Evolutionary conservation across 2,329 filamentous ascomycete genomes (phyloP).

Genomic region (Zymoseptoria passerinii): DNA sequence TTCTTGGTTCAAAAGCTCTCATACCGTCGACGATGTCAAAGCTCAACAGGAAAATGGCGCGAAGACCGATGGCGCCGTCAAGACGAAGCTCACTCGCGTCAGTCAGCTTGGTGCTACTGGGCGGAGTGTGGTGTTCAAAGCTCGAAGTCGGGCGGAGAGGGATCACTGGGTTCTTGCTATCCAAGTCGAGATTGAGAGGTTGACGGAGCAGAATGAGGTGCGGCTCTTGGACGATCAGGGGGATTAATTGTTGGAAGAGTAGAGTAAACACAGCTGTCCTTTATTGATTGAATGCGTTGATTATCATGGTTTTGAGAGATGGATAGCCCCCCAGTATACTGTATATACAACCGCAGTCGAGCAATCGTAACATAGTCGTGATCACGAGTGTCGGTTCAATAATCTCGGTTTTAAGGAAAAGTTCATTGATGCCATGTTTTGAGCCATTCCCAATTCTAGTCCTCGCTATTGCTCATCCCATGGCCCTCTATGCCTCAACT

Average conservation of each 20-base stretch:
- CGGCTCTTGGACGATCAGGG: slow-evolving; percentile 30
- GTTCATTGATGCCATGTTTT: no score
- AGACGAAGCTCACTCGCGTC: slow-evolving; percentile 48
- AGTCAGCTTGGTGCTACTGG: slow-evolving; percentile 54
- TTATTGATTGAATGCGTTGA: not conserved
- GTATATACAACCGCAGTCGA: not conserved
- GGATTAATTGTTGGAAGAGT: not conserved
- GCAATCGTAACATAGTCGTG: not conserved
- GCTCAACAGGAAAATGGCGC: slow-evolving; percentile 3
- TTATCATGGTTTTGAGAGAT: not conserved
- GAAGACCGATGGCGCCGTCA: slow-evolving; percentile 25
- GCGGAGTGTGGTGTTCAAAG: slow-evolving; percentile 57
- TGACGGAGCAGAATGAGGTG: slow-evolving; percentile 44
- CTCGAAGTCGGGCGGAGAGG: slow-evolving; percentile 55
- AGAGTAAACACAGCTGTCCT: not conserved
- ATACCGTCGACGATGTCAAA: slow-evolving; percentile 26
- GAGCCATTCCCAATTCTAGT: no score
- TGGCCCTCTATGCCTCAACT: no score
- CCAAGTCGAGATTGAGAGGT: slow-evolving; percentile 56
- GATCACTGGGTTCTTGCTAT: slow-evolving; percentile 62
- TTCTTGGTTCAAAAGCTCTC: slow-evolving; percentile 43
- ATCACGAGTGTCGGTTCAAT: not conserved
- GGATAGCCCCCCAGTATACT: not conserved
- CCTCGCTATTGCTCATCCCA: no score
- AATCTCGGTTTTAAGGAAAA: no score